Base-by-base conservation (phyloP, 331 rosid genomes). In the Telfairia occidentalis region DNA sequence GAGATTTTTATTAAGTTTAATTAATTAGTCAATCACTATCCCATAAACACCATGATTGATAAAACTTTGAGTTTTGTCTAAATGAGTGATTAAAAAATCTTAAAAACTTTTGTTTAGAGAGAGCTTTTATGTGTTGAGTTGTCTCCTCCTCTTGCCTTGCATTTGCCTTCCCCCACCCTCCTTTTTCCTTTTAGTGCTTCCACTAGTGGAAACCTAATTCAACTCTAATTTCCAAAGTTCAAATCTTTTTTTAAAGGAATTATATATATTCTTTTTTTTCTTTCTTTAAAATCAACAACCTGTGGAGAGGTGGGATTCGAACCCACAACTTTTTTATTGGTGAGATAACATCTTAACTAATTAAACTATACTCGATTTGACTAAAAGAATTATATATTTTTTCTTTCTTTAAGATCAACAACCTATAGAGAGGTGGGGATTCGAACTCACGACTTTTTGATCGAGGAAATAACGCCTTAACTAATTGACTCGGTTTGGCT, bases 1-100 rank as follows among this genome's bases (percentile, higher is more conserved):
- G 1, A 67, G 35, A 43, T 69, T 10, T 72, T 8, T n/a, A n/a
- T 49, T 50, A 15, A 72, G 37, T 34, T 72, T 30, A 72, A 49
- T 72, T 30, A 72, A 49, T 72, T 16, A 30, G 76, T 72, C 32
- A 49, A 48, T 49, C 76, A 50, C 61, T 35, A 71, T 50, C 76
- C 60, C 45, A 46, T 71, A 71, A 71, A 29, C 76, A 71, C 60
- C 60, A 71, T 71, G 9, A 71, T 71, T 71, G 11, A 52, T 29
- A 16, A 29, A 46, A 23, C 11, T 32, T n/a, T 50, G 40, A n/a
- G 19, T 32, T 26, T 9, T 71, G 59, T 48, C 23, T 71, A 29
- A 71, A 71, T 21, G 5, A 18, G 48, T 72, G 76, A 50, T 52
- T 72, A 50, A 50, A 72, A 64, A 70, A 42, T 2, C 2, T 10